Evolutionary conservation across 2,329 filamentous ascomycete species (phyloP).

Genomic region (Phymatotrichopsis omnivora): DNA sequence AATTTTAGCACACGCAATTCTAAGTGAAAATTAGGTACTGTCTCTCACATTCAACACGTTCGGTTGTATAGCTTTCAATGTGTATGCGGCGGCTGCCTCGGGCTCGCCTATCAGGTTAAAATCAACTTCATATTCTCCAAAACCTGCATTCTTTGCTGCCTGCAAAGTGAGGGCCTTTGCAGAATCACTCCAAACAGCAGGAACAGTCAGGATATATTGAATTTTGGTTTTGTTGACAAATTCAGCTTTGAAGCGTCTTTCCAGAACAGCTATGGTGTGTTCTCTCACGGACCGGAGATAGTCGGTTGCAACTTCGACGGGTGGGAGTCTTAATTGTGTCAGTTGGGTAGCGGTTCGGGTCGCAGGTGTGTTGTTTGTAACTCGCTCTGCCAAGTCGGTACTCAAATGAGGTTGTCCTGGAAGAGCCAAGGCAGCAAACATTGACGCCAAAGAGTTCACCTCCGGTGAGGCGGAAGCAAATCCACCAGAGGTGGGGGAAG

Average conservation of each 20-base stretch:
- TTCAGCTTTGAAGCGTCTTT: constrained; percentile 6
- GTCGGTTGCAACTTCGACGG: constrained; percentile 13
- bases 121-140: constrained; percentile 46
- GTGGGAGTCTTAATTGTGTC: too few species aligned
- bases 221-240: constrained; percentile 10
- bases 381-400: too few species aligned
- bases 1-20: background rate
- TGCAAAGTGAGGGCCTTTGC: constrained; percentile 75
- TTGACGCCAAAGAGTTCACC: constrained; percentile 5
- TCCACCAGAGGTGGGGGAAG: too few species aligned
- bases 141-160: constrained; percentile 67
- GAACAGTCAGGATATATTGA: constrained; percentile 20
- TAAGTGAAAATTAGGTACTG: background rate
- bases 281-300: constrained; percentile 14
- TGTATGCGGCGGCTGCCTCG: constrained; percentile 30
- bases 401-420: too few species aligned
- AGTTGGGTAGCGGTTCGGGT: constrained; percentile 1
- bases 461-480: too few species aligned
- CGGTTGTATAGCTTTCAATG: constrained; percentile 27
- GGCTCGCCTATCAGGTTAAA: constrained; percentile 30
- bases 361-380: background rate
- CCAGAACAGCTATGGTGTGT: constrained; percentile 6
- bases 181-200: constrained; percentile 63
- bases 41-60: constrained; percentile 20
- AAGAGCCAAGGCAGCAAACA: too few species aligned